A percentile compares a stretch with the other conserved stretches of the same genome.
These are phyloP conservation scores for Corchorus capsularis DNA, from an alignment of 345 rosid genomes.

Conservation along the genomic window DNA sequence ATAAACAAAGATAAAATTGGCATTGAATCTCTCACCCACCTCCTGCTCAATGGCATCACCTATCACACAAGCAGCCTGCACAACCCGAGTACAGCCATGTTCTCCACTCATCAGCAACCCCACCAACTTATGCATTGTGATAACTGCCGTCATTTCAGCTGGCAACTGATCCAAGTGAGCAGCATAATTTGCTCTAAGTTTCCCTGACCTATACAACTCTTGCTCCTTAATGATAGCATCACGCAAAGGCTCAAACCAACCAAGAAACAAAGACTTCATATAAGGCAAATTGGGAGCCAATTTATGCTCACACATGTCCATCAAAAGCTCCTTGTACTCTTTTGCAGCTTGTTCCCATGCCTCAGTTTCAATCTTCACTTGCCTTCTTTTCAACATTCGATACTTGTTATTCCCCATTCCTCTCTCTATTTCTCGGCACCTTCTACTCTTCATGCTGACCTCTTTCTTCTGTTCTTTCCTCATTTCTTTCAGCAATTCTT, in stretches of 20 bases:
- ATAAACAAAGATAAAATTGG: conserved; percentile 21
- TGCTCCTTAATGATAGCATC: conserved; percentile 75
- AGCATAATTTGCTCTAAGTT: conserved; percentile 51
- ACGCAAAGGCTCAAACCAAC: conserved; percentile 94
- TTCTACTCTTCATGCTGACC: conserved; percentile 22
- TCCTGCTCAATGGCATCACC: conserved; percentile 98
- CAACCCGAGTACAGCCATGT: conserved; percentile 70
- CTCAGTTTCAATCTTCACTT: conserved; percentile 88
- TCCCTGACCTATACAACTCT: conserved; percentile 55
- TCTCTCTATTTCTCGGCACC: conserved; percentile 22
- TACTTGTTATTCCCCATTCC: conserved; percentile 52
- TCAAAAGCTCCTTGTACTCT: conserved; percentile 80
- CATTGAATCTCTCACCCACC: conserved; percentile 44
- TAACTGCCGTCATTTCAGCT: conserved; percentile 87
- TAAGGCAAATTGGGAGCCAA: conserved; percentile 94
- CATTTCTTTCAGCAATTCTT: conserved; percentile 64
- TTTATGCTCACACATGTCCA: conserved; percentile 89
- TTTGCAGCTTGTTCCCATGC: conserved; percentile 90
- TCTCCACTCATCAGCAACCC: conserved; percentile 80
- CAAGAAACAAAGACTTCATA: conserved; percentile 85
- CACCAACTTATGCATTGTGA: conserved; percentile 90
- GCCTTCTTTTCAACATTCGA: conserved; percentile 59
- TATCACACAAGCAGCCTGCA: conserved; percentile 67
- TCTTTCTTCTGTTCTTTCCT: conserved; percentile 57
- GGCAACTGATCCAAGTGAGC: conserved; percentile 72